These are phyloP conservation scores for Corynespora cassiicola DNA, from an alignment of 2,329 filamentous ascomycete genomes.

Conservation along the genomic window DNA sequence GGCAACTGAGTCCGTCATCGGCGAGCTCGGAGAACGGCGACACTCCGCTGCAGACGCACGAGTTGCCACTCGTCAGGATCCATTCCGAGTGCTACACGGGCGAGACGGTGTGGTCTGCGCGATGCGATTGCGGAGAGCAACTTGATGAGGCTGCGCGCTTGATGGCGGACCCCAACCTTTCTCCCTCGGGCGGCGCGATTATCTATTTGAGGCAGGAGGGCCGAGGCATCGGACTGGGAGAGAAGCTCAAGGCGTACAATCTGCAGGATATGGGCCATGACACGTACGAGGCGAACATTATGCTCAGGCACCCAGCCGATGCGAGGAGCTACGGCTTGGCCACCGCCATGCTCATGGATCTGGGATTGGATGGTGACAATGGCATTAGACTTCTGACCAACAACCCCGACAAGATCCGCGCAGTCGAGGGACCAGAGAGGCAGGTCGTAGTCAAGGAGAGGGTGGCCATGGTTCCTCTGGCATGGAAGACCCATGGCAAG, in stretches of 20 bases:
- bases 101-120: constrained; percentile 96
- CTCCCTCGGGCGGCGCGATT: constrained; percentile 79
- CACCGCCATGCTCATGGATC: constrained; percentile 88
- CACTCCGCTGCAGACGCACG: constrained; percentile 32
- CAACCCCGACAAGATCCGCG: constrained; percentile 95
- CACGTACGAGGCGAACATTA: constrained; percentile 92
- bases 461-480: constrained; percentile 93
- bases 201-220: constrained; percentile 96
- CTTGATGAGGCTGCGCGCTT: constrained; percentile 93
- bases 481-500: constrained; percentile 81
- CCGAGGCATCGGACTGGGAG: constrained; percentile 89
- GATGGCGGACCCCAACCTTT: constrained; percentile 74
- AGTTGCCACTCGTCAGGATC: constrained; percentile 83
- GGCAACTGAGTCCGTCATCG: constrained; percentile 22
- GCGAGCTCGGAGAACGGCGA: constrained; percentile 31
- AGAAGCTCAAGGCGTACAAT: constrained; percentile 98
- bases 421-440: constrained; percentile 87
- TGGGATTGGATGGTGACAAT: constrained; percentile 72
- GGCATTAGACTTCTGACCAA: constrained; percentile 90
- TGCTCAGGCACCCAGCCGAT: constrained; percentile 91
- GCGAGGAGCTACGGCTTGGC: constrained; percentile 95
- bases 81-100: constrained; percentile 99
- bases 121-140: constrained; percentile 97
- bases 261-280: constrained; percentile 96
- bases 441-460: constrained; percentile 88